A percentile compares a stretch with the other conserved stretches of the same genome.
phyloP scores from a whole-genome alignment of 306 rosid species.

The Sechiopsis laciniata region DNA sequence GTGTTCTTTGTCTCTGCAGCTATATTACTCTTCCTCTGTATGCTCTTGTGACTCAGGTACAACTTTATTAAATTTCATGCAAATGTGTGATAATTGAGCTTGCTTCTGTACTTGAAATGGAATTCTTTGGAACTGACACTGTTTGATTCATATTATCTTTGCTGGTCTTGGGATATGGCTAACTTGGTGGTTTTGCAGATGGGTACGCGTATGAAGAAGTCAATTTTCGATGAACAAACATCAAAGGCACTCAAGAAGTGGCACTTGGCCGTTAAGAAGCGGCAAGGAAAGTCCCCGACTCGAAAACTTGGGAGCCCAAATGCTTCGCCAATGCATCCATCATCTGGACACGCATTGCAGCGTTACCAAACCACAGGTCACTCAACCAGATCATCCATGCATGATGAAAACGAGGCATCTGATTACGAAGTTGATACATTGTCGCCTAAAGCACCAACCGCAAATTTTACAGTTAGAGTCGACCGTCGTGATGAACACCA shows the following conservation, averaged over 20 bases:
- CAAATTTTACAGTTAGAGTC: slow-evolving; percentile 22
- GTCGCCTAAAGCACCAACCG: not conserved
- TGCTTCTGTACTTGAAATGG: not conserved
- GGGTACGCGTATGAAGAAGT: slow-evolving; percentile 75
- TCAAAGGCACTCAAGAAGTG: slow-evolving; percentile 71
- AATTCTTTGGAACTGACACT: not conserved
- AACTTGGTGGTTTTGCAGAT: slow-evolving; percentile 42
- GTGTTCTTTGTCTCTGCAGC: slow-evolving; percentile 67
- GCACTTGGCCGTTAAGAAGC: slow-evolving; percentile 68
- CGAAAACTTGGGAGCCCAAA: slow-evolving; percentile 38
- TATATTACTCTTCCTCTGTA: slow-evolving; percentile 86
- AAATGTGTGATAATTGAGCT: not conserved
- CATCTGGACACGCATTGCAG: slow-evolving; percentile 47
- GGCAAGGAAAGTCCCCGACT: slow-evolving; percentile 39
- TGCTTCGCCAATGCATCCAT: slow-evolving; percentile 34
- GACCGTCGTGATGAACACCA: slow-evolving; percentile 27
- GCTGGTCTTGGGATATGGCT: not conserved
- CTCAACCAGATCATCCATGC: slow-evolving; percentile 36
- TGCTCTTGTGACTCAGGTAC: slow-evolving; percentile 92
- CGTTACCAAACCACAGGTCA: slow-evolving; percentile 87
- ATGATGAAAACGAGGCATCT: slow-evolving; percentile 30
- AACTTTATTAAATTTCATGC: slow-evolving; percentile 11
- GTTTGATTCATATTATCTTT: slow-evolving; percentile 1
- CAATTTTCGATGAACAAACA: slow-evolving; percentile 88
- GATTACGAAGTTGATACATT: slow-evolving; percentile 11